These are phyloP conservation scores for Geum urbanum DNA, from an alignment of 306 rosid species.

Conservation along the genomic window DNA sequence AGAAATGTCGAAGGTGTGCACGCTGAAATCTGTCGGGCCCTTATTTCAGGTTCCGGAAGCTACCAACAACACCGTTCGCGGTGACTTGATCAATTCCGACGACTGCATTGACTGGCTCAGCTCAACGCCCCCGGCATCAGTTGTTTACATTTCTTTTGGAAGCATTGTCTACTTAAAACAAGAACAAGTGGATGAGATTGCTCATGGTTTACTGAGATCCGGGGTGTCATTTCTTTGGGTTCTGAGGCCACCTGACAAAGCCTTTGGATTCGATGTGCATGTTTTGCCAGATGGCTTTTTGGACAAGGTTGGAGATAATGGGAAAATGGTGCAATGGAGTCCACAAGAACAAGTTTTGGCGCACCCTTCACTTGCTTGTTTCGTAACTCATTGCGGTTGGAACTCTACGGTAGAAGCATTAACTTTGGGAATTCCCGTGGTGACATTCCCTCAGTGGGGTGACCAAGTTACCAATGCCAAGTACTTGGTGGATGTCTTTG, in stretches of 20 bases:
- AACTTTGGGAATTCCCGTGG: conserved; percentile 38
- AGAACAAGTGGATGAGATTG: conserved; percentile 37
- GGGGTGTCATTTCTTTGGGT: conserved; percentile 38
- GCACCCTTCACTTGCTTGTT: conserved; percentile 35
- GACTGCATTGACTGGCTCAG: conserved; percentile 33
- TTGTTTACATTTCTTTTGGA: conserved; percentile 41
- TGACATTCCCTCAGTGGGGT: conserved; percentile 51
- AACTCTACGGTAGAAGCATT: conserved; percentile 56
- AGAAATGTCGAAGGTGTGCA: conserved; percentile 13
- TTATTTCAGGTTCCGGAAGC: conserved; percentile 18
- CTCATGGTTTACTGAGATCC: conserved; percentile 24
- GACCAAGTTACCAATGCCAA: conserved; percentile 55
- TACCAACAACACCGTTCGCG: neutral
- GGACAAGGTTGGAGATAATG: conserved; percentile 21
- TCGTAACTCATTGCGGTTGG: conserved; percentile 62
- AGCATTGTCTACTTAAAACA: conserved; percentile 31
- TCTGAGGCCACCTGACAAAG: conserved; percentile 24
- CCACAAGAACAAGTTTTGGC: conserved; percentile 35
- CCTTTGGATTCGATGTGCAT: neutral
- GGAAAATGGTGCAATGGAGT: conserved; percentile 36
- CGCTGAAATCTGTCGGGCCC: conserved; percentile 30
- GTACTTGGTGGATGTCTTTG: conserved; percentile 42
- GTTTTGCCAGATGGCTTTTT: conserved; percentile 24
- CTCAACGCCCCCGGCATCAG: conserved; percentile 18
- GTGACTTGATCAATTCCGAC: conserved; percentile 18